Evolutionary conservation across 1,284 basidiomycete genomes (phyloP).

Genomic region (Ganoderma sp.): DNA sequence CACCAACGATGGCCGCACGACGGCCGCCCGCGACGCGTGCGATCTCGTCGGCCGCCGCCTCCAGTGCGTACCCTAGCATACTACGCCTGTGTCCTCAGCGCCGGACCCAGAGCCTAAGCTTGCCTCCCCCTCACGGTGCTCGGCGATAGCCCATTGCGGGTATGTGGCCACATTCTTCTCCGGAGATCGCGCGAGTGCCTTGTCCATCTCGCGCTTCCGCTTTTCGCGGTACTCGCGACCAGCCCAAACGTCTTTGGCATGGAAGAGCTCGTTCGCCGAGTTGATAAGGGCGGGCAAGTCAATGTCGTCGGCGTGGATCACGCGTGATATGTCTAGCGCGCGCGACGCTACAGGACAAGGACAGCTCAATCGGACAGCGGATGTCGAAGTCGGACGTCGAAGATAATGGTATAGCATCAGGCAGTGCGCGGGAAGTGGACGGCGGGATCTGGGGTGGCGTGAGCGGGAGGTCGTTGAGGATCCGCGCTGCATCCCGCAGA

Average conservation of each 20-base stretch:
- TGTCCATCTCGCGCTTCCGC: conserved; percentile 37
- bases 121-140: conserved; percentile 44
- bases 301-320: conserved; percentile 55
- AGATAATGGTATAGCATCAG: conserved; percentile 2
- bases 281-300: conserved; percentile 72
- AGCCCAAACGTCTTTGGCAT: conserved; percentile 67
- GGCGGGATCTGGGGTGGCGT: conserved; percentile 16
- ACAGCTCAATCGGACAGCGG: conserved; percentile 47
- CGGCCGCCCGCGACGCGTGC: conserved; percentile 31
- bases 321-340: conserved; percentile 49
- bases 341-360: conserved; percentile 50
- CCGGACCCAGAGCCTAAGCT: conserved; percentile 24
- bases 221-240: conserved; percentile 46
- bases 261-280: conserved; percentile 64
- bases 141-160: conserved; percentile 41
- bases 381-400: conserved; percentile 11
- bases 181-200: conserved; percentile 36
- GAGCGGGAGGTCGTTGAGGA: conserved; percentile 31
- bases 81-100: conserved; percentile 8
- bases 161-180: conserved; percentile 43
- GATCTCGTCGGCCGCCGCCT: conserved; percentile 54
- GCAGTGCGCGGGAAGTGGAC: conserved; percentile 36
- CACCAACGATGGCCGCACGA: background rate
- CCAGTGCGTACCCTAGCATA: conserved; percentile 57
- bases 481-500: conserved; percentile 39